Conservation (phyloP, 495 filamentous ascomycete genomes). For the Penicillium arizonense region DNA sequence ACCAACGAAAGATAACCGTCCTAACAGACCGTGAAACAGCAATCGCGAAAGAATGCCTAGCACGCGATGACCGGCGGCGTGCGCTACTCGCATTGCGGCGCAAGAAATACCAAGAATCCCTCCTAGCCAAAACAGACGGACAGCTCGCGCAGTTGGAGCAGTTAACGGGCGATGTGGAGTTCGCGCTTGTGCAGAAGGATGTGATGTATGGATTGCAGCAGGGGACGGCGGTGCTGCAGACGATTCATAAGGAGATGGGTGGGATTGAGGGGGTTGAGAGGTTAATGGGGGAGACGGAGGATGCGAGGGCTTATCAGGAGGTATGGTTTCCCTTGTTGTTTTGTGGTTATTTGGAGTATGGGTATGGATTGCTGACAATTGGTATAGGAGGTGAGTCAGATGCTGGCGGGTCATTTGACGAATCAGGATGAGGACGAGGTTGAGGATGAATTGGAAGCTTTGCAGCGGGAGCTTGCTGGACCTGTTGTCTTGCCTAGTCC, state of each 20-base stretch:
- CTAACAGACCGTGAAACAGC: constrained; percentile 81
- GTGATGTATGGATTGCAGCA: constrained; percentile 89
- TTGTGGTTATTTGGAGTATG: constrained; percentile 1
- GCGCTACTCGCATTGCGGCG: constrained; percentile 87
- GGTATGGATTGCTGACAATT: constrained; percentile 6
- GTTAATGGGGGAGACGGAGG: constrained; percentile 86
- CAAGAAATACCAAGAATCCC: constrained; percentile 94
- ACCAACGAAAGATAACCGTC: constrained; percentile 81
- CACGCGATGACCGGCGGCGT: constrained; percentile 67
- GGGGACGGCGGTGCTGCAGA: constrained; percentile 82
- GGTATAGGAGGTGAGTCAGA: constrained; percentile 78
- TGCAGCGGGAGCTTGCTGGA: constrained; percentile 65
- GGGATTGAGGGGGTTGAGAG: constrained; percentile 90
- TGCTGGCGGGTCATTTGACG: constrained; percentile 80
- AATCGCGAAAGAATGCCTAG: constrained; percentile 79
- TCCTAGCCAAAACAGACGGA: constrained; percentile 84
- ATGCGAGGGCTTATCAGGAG: constrained; percentile 84
- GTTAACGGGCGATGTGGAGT: constrained; percentile 81
- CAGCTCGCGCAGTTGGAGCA: constrained; percentile 88
- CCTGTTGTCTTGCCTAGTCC: constrained; percentile 55
- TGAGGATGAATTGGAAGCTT: constrained; percentile 84
- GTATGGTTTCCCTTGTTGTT: constrained; percentile 38
- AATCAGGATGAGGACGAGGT: constrained; percentile 97
- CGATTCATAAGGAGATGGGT: constrained; percentile 95
- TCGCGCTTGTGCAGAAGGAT: constrained; percentile 93